A percentile compares a stretch with the other conserved stretches of the same genome.
These are phyloP conservation scores for Cryphonectria carpinicola DNA, from an alignment of 2,329 filamentous ascomycete species.

Conservation along the genomic window DNA sequence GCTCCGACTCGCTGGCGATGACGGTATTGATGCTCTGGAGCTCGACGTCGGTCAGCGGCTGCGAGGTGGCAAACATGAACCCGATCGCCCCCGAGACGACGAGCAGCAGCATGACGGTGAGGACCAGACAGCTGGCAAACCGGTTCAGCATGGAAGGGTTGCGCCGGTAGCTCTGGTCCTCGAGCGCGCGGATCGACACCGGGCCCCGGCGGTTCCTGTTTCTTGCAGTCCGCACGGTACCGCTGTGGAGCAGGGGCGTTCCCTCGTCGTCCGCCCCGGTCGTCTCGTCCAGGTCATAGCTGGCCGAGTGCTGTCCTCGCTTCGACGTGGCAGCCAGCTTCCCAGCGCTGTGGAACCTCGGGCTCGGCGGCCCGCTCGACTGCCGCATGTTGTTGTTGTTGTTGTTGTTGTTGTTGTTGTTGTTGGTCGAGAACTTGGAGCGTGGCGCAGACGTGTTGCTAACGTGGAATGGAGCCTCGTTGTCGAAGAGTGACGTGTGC, in stretches of 20 bases:
- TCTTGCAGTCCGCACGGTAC: constrained; percentile 60
- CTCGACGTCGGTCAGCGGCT: constrained; percentile 78
- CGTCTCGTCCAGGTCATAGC: constrained; percentile 81
- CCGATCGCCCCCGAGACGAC: constrained; percentile 84
- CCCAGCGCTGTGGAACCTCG: constrained; percentile 54
- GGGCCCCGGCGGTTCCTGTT: constrained; percentile 59
- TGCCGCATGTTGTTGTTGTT: constrained; percentile 57
- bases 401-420: constrained; percentile 47
- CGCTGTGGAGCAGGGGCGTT: constrained; percentile 67
- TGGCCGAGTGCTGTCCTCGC: constrained; percentile 63
- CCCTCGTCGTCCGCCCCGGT: constrained; percentile 83
- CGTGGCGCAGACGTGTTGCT: constrained; percentile 53
- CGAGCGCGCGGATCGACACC: constrained; percentile 68
- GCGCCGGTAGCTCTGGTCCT: constrained; percentile 70
- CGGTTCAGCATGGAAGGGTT: constrained; percentile 68
- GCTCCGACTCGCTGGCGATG: constrained; percentile 88
- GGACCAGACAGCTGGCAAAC: constrained; percentile 83
- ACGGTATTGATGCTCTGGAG: constrained; percentile 86
- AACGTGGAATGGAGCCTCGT: constrained; percentile 71
- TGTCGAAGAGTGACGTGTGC: constrained; percentile 74
- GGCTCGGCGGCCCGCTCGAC: constrained; percentile 71
- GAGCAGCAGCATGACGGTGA: constrained; percentile 80
- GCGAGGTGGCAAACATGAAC: constrained; percentile 89
- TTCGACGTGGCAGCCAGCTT: constrained; percentile 42
- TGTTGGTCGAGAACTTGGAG: constrained; percentile 62